Percentiles rank a stretch among this genome's conserved stretches.
Evolutionary conservation across 1,139 yeast species (phyloP).

Genomic region (Debaryomycetaceae sp.): DNA sequence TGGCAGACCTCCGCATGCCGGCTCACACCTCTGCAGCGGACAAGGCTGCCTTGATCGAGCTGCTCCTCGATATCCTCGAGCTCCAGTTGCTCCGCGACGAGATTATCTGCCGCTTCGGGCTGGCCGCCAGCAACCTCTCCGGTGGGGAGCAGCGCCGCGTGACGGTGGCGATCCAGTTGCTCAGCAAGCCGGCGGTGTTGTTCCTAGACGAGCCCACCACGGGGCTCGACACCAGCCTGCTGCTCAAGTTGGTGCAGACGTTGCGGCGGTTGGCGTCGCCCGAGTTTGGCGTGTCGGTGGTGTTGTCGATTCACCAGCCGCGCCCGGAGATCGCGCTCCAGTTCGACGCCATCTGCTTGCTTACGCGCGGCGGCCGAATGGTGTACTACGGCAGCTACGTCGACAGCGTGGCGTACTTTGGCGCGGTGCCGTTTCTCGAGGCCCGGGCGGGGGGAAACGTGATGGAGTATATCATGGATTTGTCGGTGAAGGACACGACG

Average conservation of each 20-base stretch:
- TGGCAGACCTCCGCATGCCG: constrained; percentile 64
- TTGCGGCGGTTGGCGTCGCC: constrained; percentile 49
- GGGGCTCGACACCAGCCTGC: constrained; percentile 78
- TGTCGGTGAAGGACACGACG: constrained; percentile 62
- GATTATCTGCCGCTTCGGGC: constrained; percentile 45
- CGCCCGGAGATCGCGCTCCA: constrained; percentile 64
- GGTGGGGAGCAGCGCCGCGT: constrained; percentile 86
- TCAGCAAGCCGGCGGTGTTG: constrained; percentile 70
- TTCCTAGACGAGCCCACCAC: constrained; percentile 90
- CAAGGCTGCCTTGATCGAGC: constrained; percentile 49
- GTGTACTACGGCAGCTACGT: constrained; percentile 55
- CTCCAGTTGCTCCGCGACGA: constrained; percentile 59
- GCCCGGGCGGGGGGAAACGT: constrained; percentile 20
- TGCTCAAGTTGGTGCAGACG: constrained; percentile 60
- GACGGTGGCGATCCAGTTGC: constrained; percentile 72
- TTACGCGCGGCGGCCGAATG: constrained; percentile 63
- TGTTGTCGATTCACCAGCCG: constrained; percentile 82
- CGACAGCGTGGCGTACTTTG: constrained; percentile 49
- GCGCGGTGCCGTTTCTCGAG: constrained; percentile 29
- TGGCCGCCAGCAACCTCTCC: constrained; percentile 50
- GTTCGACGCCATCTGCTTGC: constrained; percentile 67
- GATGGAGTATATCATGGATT: constrained; percentile 64
- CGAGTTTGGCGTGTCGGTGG: constrained; percentile 61
- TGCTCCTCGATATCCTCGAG: constrained; percentile 57
- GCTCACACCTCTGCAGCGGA: constrained; percentile 35